phyloP scores from a whole-genome alignment of 2,329 filamentous ascomycete genomes.

The Pseudogymnoascus verrucosus region DNA sequence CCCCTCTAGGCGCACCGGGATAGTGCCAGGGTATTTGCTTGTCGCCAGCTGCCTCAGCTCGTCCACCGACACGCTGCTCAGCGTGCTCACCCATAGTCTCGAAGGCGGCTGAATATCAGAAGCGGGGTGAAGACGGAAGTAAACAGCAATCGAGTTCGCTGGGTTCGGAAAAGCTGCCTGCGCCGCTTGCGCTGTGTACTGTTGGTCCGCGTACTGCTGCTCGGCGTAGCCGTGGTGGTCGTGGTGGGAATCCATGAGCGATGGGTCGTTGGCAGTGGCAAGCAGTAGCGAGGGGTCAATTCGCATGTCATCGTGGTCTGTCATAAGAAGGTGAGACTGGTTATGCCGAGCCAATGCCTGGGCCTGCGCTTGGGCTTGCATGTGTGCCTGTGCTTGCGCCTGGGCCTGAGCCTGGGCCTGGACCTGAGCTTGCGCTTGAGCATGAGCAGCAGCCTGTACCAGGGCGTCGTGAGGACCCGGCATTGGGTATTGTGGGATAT shows the following conservation, averaged over 20 bases:
- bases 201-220: constrained; percentile 24
- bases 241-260: constrained; percentile 28
- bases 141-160: constrained; percentile 46
- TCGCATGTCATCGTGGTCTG: constrained; percentile 45
- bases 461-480: constrained; percentile 15
- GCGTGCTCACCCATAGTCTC: constrained; percentile 58
- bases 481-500: constrained; percentile 5
- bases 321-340: constrained; percentile 18
- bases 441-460: constrained; percentile 26
- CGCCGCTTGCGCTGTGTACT: constrained; percentile 32
- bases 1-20: constrained; percentile 56
- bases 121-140: constrained; percentile 60
- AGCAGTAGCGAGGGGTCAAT: constrained; percentile 56
- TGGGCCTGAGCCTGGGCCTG: constrained; percentile 14
- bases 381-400: constrained; percentile 8
- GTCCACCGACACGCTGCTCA: constrained; percentile 46
- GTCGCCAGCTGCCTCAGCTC: constrained; percentile 56
- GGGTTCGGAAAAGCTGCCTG: constrained; percentile 29
- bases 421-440: constrained; percentile 19
- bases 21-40: constrained; percentile 51
- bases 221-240: constrained; percentile 21
- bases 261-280: constrained; percentile 35
- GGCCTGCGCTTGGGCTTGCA: constrained; percentile 15
- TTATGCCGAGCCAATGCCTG: constrained; percentile 14
- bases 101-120: constrained; percentile 45